Evolutionary conservation across 495 filamentous ascomycete genomes (phyloP).

Genomic region (Haplographium delicatum): DNA sequence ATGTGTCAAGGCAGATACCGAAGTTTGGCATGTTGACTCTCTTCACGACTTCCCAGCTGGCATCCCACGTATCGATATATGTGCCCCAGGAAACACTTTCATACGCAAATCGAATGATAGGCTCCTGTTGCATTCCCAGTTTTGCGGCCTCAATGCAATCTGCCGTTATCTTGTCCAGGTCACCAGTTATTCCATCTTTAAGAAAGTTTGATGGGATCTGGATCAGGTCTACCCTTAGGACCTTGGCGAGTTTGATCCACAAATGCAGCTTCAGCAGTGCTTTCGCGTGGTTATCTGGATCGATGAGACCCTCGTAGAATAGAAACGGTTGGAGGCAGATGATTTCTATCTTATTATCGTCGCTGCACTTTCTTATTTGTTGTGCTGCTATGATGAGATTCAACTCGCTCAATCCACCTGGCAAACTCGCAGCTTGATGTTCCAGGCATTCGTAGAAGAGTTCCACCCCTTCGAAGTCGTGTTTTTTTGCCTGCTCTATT

Average conservation of each 20-base stretch:
- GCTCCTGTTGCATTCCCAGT: constrained; percentile 48
- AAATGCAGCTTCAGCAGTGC: constrained; percentile 57
- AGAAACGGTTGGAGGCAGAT: constrained; percentile 73
- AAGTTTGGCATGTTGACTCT: constrained; percentile 64
- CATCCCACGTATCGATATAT: background rate
- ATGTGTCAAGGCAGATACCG: constrained; percentile 75
- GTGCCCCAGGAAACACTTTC: background rate
- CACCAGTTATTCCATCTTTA: constrained; percentile 48
- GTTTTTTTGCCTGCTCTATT: constrained; percentile 55
- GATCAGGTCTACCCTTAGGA: constrained; percentile 62
- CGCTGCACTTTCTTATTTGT: constrained; percentile 48
- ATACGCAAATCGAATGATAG: constrained; percentile 47
- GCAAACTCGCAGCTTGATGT: constrained; percentile 40
- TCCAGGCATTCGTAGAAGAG: constrained; percentile 73
- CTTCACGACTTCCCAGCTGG: constrained; percentile 19
- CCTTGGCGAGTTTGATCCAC: constrained; percentile 69
- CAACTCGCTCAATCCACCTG: constrained; percentile 26
- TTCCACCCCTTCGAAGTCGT: constrained; percentile 67
- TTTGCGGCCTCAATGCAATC: constrained; percentile 64
- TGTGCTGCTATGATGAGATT: constrained; percentile 52
- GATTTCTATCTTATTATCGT: constrained; percentile 50
- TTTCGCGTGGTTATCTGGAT: constrained; percentile 49
- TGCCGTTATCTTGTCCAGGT: constrained; percentile 41
- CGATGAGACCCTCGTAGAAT: constrained; percentile 71
- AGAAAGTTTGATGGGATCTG: constrained; percentile 71